Base-by-base conservation (phyloP, 2,329 filamentous ascomycete species). In the Microsporum audouinii region DNA sequence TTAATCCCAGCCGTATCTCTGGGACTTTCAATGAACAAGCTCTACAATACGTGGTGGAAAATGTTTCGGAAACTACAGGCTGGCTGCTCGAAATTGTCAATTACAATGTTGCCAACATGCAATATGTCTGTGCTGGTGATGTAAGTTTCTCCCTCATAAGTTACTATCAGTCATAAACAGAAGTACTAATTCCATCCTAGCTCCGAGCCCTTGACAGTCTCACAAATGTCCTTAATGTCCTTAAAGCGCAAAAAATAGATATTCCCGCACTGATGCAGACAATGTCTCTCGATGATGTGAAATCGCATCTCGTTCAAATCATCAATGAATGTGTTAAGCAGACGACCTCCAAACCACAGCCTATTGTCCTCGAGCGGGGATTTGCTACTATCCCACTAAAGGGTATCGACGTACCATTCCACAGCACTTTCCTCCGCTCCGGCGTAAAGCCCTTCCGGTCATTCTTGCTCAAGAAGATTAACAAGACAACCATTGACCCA, bases 81-180 rank as follows among this genome's bases (percentile, higher is more conserved):
- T 99, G 95, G 95, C 82, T 99, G 47, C 78, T 99, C 65, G 94
- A 99, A 78, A 97, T 99, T 80, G 94, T 99, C 83, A 99, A 99
- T 82, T 95, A 94, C 75, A 87, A 87, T 73, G 83, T 87, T 64
- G 82, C 83, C 66, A 86, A 87, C 75, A 82, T 84, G 83, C 84
- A 87, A 72, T 87, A 87, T 71, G 84, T 87, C 64, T 82, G 81
- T 68, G 84, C 84, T 67, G 84, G 84, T 73, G 84, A 87, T 74
- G 75, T 77, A 72, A 75, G 75, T 74, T 59, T 60, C 55, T 7
- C 3, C 8, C 23, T 31, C n/a, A 14, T n/a, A 33, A n/a, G 41
- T 41, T 60, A 8, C 7, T 12, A 43, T 33, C 12, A 36, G 58
- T 61, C 61, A 7, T 29, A 31, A 33, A 36, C 8, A 41, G 10